phyloP scores from a whole-genome alignment of 352 stramenopile species.

The Pythium phragmiticola region DNA sequence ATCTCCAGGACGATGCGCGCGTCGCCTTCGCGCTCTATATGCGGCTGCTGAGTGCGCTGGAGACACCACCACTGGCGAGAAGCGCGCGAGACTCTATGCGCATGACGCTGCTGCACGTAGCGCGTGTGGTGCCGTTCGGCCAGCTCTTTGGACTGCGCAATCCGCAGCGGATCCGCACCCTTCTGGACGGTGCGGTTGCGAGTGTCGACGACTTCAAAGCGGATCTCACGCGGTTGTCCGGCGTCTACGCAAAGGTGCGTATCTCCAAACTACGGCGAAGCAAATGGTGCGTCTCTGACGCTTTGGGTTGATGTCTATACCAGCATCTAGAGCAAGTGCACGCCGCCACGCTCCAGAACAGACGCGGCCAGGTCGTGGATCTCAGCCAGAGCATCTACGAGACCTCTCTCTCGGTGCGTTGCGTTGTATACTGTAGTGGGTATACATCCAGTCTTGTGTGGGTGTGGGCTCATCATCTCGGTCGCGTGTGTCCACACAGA shows the following conservation, averaged over 20 bases:
- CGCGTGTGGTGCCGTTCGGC: conserved; percentile 59
- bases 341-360: conserved; percentile 20
- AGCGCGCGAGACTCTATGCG: conserved; percentile 15
- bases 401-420: conserved; percentile 39
- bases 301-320: neutral
- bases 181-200: conserved; percentile 6
- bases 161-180: neutral
- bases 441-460: neutral
- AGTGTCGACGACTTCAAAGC: conserved; percentile 28
- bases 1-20: conserved; percentile 15
- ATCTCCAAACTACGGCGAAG: neutral
- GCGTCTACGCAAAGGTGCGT: conserved; percentile 38
- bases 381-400: conserved; percentile 48
- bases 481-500: conserved; percentile 1
- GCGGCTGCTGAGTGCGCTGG: conserved; percentile 24
- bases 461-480: no score
- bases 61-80: neutral
- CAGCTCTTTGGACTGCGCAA: conserved; percentile 35
- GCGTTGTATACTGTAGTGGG: neutral
- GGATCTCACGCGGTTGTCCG: conserved; percentile 14
- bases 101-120: conserved; percentile 43
- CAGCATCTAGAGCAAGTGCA: conserved; percentile 50
- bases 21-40: conserved; percentile 41
- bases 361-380: conserved; percentile 39
- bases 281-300: no score